Base-by-base conservation (phyloP, 2,329 filamentous ascomycete genomes). In the Ceratocystis harringtonii region DNA sequence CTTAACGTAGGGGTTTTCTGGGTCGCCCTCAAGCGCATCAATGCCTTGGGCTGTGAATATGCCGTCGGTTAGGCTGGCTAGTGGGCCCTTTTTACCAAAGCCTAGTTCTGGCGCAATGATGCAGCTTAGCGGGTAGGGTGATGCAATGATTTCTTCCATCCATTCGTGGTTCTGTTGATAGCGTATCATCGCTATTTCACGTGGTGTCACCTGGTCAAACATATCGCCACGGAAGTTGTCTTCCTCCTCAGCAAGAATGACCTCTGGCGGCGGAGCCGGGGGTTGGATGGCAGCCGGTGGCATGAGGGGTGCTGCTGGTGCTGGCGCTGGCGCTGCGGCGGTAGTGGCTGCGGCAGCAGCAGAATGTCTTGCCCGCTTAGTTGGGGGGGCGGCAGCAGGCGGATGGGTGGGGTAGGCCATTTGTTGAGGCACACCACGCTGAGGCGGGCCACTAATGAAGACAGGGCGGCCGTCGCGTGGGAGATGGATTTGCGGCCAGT, bases 141-240 rank as follows among this genome's bases (percentile, higher is more conserved):
- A 97, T 0, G 89, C 90, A 64, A 97, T 83, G 32, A 99, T 86
- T 75, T 99, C 92, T 72, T 97, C 94, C 90, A 99, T 96, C 94
- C 92, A 97, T 74, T 96, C 90, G 71, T 99, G 92, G 71, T 99
- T 95, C 72, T 96, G 91, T 73, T 87, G 87, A 74, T 96, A 99
- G 65, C 94, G 84, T 69, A 85, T 84, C 68, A 90, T 79, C 70
- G 91, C 95, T 68, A 99, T 88, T 69, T 99, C 94, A 55, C 92
- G 84, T 2, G 92, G 92, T 0, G 90, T 92, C 68, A 96, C 79
- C 69, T 90, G 84, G 72, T 99, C 94, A 71, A 99, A 90, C 73
- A 92, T 81, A 74, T 99, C 94, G 32, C 91, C 91, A 22, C 89
- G 81, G 5, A 87, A 88, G 2, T 88, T 88, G 72, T 96, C 92